Evolutionary conservation across 1,284 basidiomycete species (phyloP).

Genomic region (Sanghuangporus sanghuang): DNA sequence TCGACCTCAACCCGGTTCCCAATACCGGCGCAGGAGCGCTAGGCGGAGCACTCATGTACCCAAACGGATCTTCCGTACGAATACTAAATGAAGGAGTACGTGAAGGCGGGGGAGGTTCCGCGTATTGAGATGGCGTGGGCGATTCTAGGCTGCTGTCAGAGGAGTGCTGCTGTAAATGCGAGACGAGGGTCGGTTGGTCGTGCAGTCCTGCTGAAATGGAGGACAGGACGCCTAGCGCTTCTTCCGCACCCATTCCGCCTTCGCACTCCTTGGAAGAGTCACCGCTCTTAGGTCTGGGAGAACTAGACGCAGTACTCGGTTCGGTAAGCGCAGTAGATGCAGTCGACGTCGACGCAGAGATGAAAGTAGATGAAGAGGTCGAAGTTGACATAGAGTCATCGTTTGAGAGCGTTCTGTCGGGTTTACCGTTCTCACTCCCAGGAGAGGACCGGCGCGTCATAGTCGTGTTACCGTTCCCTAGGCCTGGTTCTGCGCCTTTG

Average conservation of each 20-base stretch:
- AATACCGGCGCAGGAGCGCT: background rate
- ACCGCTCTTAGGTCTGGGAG: background rate
- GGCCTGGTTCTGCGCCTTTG: too few species aligned
- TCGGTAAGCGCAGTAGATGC: background rate
- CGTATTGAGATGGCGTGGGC: background rate
- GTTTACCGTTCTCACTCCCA: background rate
- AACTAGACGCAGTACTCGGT: background rate
- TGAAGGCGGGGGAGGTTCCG: background rate
- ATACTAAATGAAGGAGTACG: constrained; percentile 6
- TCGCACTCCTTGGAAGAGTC: background rate
- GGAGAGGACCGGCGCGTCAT: background rate
- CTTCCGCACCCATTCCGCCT: background rate
- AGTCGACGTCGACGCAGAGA: background rate
- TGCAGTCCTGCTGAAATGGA: background rate
- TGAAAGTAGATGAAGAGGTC: background rate
- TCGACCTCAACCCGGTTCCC: background rate
- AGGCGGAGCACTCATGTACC: constrained; percentile 11
- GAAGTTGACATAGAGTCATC: background rate
- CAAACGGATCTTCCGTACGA: constrained; percentile 16
- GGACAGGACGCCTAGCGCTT: background rate
- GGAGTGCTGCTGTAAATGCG: background rate
- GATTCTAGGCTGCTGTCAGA: background rate
- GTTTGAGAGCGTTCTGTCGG: background rate
- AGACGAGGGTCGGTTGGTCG: background rate
- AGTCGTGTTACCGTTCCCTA: background rate